Percentiles rank a stretch among this genome's conserved stretches.
Evolutionary conservation across 1,284 basidiomycete species (phyloP).

Genomic region (Marasmius sp.): DNA sequence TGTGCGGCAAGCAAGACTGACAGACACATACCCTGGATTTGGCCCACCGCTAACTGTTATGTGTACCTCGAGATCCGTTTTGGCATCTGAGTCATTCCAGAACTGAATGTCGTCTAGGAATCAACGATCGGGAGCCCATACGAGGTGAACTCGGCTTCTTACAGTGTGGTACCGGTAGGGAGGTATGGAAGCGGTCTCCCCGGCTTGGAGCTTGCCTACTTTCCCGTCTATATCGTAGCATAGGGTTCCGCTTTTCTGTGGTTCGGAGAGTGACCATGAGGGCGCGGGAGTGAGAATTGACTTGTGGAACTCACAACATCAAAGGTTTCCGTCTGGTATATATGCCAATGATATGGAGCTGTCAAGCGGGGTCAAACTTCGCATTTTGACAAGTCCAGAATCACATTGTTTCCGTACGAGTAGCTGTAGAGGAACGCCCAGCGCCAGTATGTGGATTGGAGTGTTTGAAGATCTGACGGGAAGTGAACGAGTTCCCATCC

Average conservation of each 20-base stretch:
- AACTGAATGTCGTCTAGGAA: slow-evolving; percentile 16
- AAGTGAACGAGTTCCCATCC: slow-evolving; percentile 21
- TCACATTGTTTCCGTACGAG: slow-evolving; percentile 18
- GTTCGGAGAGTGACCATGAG: not conserved
- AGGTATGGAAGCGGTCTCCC: slow-evolving; percentile 22
- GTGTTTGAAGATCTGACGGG: slow-evolving; percentile 24
- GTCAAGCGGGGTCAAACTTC: not conserved
- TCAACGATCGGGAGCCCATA: not conserved
- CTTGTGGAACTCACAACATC: slow-evolving; percentile 19
- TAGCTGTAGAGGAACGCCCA: slow-evolving; percentile 24
- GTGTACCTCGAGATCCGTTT: slow-evolving; percentile 24
- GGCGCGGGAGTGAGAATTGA: not conserved
- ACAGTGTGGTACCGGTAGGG: slow-evolving; percentile 26
- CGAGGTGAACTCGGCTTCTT: slow-evolving; percentile 1
- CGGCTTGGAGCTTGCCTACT: slow-evolving; percentile 22
- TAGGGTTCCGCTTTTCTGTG: slow-evolving; percentile 23
- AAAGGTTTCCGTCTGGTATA: slow-evolving; percentile 28
- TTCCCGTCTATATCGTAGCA: slow-evolving; percentile 27
- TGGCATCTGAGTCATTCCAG: slow-evolving; percentile 24
- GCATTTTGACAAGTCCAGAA: not conserved
- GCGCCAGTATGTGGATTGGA: slow-evolving; percentile 25
- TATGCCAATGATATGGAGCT: slow-evolving; percentile 31
- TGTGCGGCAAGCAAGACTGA: not conserved
- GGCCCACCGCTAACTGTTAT: slow-evolving; percentile 26
- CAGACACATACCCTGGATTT: slow-evolving; percentile 20